Evolutionary conservation across 345 rosid species (phyloP).

Genomic region (Camelina sativa): DNA sequence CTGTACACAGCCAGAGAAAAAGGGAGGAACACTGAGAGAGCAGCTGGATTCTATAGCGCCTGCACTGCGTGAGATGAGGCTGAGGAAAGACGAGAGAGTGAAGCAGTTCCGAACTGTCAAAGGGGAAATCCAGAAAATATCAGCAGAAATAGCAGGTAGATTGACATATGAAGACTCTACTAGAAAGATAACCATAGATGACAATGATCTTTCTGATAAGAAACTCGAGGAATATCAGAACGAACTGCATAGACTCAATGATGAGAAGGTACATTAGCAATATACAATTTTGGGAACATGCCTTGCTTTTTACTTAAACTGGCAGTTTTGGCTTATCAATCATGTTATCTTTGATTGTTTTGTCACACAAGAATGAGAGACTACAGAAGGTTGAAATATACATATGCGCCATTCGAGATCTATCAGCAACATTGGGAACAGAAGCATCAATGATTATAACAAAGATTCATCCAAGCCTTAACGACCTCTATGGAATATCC

Average conservation of each 20-base stretch:
- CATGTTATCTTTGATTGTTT: constrained; percentile 26
- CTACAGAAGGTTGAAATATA: constrained; percentile 83
- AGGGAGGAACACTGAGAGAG: constrained; percentile 78
- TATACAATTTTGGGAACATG: neutral
- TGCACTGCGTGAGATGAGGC: constrained; percentile 82
- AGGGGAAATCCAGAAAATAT: constrained; percentile 81
- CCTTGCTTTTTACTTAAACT: constrained; percentile 6
- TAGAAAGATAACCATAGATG: constrained; percentile 65
- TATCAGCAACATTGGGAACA: constrained; percentile 82
- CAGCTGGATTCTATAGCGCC: constrained; percentile 94
- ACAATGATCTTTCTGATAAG: constrained; percentile 86
- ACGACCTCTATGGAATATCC: constrained; percentile 87
- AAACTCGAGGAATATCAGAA: constrained; percentile 88
- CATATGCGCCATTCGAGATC: constrained; percentile 59
- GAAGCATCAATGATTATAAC: constrained; percentile 96
- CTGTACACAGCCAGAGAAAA: constrained; percentile 82
- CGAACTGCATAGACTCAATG: constrained; percentile 82
- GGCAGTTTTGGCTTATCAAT: constrained; percentile 10
- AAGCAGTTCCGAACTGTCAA: constrained; percentile 76
- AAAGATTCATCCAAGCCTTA: constrained; percentile 92
- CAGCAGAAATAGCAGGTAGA: constrained; percentile 86
- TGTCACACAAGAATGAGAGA: constrained; percentile 68
- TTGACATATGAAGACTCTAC: constrained; percentile 68
- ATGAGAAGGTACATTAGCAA: constrained; percentile 71
- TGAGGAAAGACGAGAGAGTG: constrained; percentile 85